Percentiles rank a stretch among this genome's conserved stretches.
Evolutionary conservation across 306 rosid species (phyloP).

Genomic region (Oxytropis ochrocephala): DNA sequence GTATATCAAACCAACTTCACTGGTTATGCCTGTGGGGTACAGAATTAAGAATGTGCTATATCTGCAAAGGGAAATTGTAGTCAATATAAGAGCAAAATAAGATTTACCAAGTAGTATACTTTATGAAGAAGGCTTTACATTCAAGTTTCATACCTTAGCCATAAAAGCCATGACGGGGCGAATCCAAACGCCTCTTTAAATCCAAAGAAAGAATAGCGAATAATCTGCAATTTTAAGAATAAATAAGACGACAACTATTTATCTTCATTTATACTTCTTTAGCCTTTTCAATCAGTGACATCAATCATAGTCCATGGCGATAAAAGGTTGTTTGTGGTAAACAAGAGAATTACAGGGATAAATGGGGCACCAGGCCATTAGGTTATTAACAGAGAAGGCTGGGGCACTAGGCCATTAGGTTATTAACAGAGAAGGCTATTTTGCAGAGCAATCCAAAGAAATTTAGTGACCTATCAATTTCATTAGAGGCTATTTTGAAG

Average conservation of each 20-base stretch:
- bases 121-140: neutral
- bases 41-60: constrained; percentile 63
- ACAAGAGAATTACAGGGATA: neutral
- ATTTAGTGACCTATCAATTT: too few relatives aligned
- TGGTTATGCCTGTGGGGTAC: constrained; percentile 57
- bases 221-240: constrained; percentile 41
- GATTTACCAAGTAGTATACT: neutral
- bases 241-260: neutral
- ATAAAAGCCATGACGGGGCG: constrained; percentile 74
- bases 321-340: neutral
- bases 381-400: too few relatives aligned
- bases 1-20: constrained; percentile 71
- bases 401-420: too few relatives aligned
- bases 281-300: neutral
- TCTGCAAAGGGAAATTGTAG: constrained; percentile 33
- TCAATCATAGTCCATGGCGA: neutral
- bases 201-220: constrained; percentile 76
- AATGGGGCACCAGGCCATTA: constrained; percentile 5
- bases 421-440: too few relatives aligned
- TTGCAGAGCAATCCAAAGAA: too few relatives aligned
- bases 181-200: constrained; percentile 70
- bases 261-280: neutral
- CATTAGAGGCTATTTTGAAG: too few relatives aligned
- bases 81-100: neutral
- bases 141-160: constrained; percentile 79